Evolutionary conservation across 2,329 filamentous ascomycete genomes (phyloP).

Genomic region (Monilinia fructicola): DNA sequence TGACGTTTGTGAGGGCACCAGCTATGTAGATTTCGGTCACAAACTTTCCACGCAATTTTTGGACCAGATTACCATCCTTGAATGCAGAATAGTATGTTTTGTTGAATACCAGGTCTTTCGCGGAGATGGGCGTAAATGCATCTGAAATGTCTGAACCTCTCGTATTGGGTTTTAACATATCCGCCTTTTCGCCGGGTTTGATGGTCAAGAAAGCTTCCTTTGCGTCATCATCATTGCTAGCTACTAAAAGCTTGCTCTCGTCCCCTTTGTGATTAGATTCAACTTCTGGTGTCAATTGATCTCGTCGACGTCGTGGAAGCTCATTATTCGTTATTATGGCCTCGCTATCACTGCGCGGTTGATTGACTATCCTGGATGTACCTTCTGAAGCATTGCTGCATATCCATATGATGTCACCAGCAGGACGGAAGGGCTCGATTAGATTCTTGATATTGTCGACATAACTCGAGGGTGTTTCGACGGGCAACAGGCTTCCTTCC

Average conservation of each 20-base stretch:
- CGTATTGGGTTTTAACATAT: slow-evolving; percentile 45
- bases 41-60: slow-evolving; percentile 77
- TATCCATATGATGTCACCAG: slow-evolving; percentile 80
- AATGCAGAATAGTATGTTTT: slow-evolving; percentile 92
- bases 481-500: slow-evolving; percentile 64
- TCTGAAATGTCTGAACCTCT: slow-evolving; percentile 18
- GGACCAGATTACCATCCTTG: slow-evolving; percentile 68
- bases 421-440: slow-evolving; percentile 69
- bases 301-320: slow-evolving; percentile 21
- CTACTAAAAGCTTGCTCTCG: slow-evolving; percentile 23
- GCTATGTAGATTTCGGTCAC: slow-evolving; percentile 88
- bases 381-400: slow-evolving; percentile 65
- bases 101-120: slow-evolving; percentile 49
- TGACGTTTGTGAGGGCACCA: slow-evolving; percentile 82
- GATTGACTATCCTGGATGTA: slow-evolving; percentile 57
- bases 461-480: slow-evolving; percentile 63
- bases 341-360: slow-evolving; percentile 41
- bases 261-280: slow-evolving; percentile 25
- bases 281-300: slow-evolving; percentile 16
- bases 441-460: slow-evolving; percentile 66
- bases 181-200: slow-evolving; percentile 34
- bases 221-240: slow-evolving; percentile 18
- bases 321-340: slow-evolving; percentile 39
- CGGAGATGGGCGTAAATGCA: slow-evolving; percentile 14
- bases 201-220: slow-evolving; percentile 38